Percentiles rank a stretch among this genome's conserved stretches.
Evolutionary conservation across 2,329 filamentous ascomycete genomes (phyloP).

Genomic region (Monosporascus sp.): DNA sequence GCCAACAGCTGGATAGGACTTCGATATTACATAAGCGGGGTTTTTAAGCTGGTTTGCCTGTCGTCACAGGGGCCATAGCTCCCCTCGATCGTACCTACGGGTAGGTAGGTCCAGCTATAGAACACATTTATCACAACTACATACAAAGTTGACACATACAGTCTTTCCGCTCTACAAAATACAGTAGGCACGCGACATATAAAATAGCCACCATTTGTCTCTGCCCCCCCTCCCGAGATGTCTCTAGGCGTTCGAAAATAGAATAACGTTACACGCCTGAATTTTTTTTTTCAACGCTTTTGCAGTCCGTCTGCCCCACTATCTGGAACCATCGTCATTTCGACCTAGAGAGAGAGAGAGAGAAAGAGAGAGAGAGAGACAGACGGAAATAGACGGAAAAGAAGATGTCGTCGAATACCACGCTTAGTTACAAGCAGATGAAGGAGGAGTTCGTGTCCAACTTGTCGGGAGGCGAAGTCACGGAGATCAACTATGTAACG

Average conservation of each 20-base stretch:
- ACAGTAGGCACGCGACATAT: not conserved
- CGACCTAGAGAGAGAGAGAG: too few relatives aligned
- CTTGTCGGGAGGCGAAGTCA: constrained; percentile 73
- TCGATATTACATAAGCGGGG: too few relatives aligned
- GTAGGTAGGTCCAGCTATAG: not conserved
- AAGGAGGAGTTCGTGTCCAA: constrained; percentile 97
- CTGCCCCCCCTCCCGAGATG: not conserved
- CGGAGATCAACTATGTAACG: constrained; percentile 83
- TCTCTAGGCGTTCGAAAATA: not conserved
- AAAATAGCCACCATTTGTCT: not conserved
- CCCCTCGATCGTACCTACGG: not conserved
- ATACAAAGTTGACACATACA: not conserved
- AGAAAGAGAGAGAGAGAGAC: not conserved
- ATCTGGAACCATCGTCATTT: too few relatives aligned
- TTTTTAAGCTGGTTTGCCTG: too few relatives aligned
- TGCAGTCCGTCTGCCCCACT: not conserved
- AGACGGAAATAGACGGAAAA: not conserved
- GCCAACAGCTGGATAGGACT: too few relatives aligned
- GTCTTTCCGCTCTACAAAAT: not conserved
- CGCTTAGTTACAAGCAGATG: constrained; percentile 72
- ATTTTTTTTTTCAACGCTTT: not conserved
- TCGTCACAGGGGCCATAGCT: too few relatives aligned
- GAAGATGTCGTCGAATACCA: constrained; percentile 29
- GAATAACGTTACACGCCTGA: not conserved
- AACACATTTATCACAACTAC: not conserved